Conservation (phyloP, 176 grass and related monocot genomes). For the Pharus latifolius region DNA sequence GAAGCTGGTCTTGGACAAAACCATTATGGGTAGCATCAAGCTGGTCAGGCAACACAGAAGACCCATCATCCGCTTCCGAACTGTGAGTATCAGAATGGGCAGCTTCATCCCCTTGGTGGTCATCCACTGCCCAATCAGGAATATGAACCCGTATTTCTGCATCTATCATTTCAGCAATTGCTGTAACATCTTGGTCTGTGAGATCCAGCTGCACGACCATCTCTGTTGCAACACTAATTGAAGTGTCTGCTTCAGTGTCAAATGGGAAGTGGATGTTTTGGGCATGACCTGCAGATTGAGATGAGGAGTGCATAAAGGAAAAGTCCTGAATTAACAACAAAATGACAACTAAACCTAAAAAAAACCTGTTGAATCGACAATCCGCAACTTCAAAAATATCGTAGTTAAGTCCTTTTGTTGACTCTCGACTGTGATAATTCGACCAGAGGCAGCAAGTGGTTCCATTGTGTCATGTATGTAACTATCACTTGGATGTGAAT, state of each 20-base stretch:
- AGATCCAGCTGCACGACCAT: conserved; percentile 75
- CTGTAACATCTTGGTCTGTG: conserved; percentile 63
- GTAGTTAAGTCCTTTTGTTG: conserved; percentile 60
- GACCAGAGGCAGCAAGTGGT: conserved; percentile 5
- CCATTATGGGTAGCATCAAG: conserved; percentile 6
- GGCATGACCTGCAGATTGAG: conserved; percentile 40
- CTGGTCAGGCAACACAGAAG: conserved; percentile 32
- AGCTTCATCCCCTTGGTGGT: conserved; percentile 34
- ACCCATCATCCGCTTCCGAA: conserved; percentile 46
- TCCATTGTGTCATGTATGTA: conserved; percentile 11
- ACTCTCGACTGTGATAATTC: conserved; percentile 53
- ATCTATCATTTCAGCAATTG: conserved; percentile 71
- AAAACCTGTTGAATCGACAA: conserved; percentile 73
- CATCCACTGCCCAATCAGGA: conserved; percentile 43
- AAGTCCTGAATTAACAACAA: not conserved
- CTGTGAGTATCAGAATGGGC: conserved; percentile 29
- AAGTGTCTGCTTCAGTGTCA: conserved; percentile 67
- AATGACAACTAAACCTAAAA: not conserved
- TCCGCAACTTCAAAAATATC: conserved; percentile 72
- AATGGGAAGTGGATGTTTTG: conserved; percentile 83
- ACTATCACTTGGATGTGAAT: conserved; percentile 24
- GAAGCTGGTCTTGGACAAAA: conserved; percentile 50
- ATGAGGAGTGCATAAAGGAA: not conserved
- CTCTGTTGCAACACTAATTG: conserved; percentile 68
- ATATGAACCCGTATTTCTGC: conserved; percentile 53